Evolutionary conservation across 2,329 filamentous ascomycete genomes (phyloP).

Genomic region (Paraphaeosphaeria minitans): DNA sequence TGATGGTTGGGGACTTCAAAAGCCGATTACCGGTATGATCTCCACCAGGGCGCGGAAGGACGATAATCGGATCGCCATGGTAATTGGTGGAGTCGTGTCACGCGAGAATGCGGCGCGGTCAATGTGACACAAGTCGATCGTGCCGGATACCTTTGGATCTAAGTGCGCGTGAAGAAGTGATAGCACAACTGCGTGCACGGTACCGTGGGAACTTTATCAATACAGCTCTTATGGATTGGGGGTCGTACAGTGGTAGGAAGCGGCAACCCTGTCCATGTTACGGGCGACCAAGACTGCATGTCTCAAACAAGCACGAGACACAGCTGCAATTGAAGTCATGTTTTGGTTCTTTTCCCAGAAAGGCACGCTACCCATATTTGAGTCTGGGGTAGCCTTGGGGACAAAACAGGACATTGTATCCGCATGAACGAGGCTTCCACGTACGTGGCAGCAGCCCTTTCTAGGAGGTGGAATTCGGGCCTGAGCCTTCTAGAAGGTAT

Average conservation of each 20-base stretch:
- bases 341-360: conserved; percentile 11
- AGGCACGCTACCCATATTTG: conserved; percentile 13
- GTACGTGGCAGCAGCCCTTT: conserved; percentile 28
- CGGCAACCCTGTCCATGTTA: conserved; percentile 22
- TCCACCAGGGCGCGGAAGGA: background rate
- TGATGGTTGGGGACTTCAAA: background rate
- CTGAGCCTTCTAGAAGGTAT: conserved; percentile 35
- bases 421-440: conserved; percentile 28
- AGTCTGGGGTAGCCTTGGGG: conserved; percentile 19
- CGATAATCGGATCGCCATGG: background rate
- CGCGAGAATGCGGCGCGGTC: background rate
- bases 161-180: background rate
- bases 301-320: conserved; percentile 28
- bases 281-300: conserved; percentile 25
- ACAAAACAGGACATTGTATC: conserved; percentile 22
- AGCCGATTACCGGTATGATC: background rate
- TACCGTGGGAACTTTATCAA: conserved; percentile 9
- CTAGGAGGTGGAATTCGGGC: conserved; percentile 18
- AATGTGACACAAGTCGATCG: background rate
- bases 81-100: background rate
- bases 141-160: background rate
- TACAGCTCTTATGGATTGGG: conserved; percentile 9
- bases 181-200: background rate
- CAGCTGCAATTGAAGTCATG: conserved; percentile 18
- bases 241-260: conserved; percentile 15